Conservation (phyloP, 495 filamentous ascomycete genomes). For the Immersiella caudata region DNA sequence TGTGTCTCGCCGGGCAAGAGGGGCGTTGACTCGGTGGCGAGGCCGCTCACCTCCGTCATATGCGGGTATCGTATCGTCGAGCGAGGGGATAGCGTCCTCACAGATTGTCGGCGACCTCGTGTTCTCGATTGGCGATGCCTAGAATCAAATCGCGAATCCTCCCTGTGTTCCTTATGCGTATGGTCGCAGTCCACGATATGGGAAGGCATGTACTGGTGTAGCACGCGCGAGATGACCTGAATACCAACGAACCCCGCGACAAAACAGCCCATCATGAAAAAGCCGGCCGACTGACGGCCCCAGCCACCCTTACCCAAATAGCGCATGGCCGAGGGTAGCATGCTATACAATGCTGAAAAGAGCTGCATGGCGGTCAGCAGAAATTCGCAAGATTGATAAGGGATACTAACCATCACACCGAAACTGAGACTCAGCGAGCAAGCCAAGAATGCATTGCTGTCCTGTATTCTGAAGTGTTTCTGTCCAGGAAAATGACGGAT, state of each 20-base stretch:
- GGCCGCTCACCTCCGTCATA: conserved; percentile 27
- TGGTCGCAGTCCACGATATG: conserved; percentile 93
- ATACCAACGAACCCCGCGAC: conserved; percentile 82
- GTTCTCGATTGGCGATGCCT: conserved; percentile 30
- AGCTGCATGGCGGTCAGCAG: conserved; percentile 57
- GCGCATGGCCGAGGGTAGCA: conserved; percentile 81
- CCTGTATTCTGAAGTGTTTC: conserved; percentile 81
- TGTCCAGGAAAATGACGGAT: conserved; percentile 70
- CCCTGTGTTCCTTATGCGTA: conserved; percentile 62
- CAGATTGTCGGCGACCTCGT: conserved; percentile 23
- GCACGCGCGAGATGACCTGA: conserved; percentile 71
- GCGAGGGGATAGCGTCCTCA: conserved; percentile 33
- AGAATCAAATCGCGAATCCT: conserved; percentile 35
- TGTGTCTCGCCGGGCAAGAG: conserved; percentile 24
- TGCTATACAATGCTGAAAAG: conserved; percentile 91
- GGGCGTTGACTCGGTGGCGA: conserved; percentile 37
- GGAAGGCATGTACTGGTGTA: conserved; percentile 87
- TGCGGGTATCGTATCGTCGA: conserved; percentile 28
- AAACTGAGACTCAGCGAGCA: conserved; percentile 90
- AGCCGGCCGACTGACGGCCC: conserved; percentile 67
- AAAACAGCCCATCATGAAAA: conserved; percentile 75
- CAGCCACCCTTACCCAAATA: conserved; percentile 72
- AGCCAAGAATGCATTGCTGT: conserved; percentile 84
- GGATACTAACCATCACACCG: conserved; percentile 84
- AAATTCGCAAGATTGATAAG: background rate